These are phyloP conservation scores for Starmerella tilneyi DNA, from an alignment of 805 yeast genomes.

Conservation along the genomic window DNA sequence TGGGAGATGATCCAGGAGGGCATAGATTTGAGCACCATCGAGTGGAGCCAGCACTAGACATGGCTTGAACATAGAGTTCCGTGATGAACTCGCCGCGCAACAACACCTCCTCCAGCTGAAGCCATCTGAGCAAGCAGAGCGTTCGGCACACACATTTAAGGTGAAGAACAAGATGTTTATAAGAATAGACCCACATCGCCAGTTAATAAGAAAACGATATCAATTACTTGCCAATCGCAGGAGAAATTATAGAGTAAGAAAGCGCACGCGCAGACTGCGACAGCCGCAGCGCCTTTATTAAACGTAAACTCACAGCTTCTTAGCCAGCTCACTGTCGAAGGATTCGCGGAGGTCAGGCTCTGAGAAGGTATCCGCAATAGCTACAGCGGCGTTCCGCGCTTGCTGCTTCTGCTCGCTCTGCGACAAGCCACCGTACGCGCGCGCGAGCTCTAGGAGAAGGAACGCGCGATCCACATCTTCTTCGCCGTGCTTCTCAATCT, in stretches of 20 bases:
- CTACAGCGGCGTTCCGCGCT: not conserved
- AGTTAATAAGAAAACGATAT: no score
- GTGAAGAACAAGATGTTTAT: not conserved
- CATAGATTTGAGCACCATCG: slow-evolving; percentile 82
- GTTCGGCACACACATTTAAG: no score
- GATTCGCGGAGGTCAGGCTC: not conserved
- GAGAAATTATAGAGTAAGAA: no score
- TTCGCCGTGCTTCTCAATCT: slow-evolving; percentile 1
- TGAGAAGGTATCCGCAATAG: not conserved
- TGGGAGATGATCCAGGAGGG: slow-evolving; percentile 99
- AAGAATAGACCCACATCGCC: no score
- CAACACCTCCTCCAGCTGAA: no score
- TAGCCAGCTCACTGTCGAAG: not conserved
- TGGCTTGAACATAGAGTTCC: not conserved
- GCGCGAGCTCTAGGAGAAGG: not conserved
- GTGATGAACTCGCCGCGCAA: no score
- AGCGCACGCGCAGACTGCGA: no score
- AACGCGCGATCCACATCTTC: slow-evolving; percentile 1
- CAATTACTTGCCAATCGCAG: no score
- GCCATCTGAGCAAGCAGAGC: no score
- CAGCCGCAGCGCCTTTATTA: no score
- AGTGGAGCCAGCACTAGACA: slow-evolving; percentile 88
- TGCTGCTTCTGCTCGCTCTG: not conserved
- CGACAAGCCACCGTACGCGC: not conserved
- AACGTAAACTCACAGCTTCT: no score